These are phyloP conservation scores for Chionographis japonica DNA, from an alignment of 106 monocot genomes.

Conservation along the genomic window DNA sequence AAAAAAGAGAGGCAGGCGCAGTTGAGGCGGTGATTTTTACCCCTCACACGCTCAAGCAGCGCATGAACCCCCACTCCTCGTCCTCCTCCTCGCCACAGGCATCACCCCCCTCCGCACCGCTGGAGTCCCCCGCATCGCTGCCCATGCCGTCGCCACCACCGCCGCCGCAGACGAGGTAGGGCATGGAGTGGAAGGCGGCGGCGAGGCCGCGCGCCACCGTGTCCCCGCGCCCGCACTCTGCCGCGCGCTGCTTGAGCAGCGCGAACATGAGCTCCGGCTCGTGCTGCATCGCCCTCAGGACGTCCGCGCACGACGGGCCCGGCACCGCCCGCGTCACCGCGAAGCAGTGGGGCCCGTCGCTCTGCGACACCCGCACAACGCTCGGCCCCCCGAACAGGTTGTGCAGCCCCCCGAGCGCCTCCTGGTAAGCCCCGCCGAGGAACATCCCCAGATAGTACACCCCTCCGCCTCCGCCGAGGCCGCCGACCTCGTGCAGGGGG, in stretches of 20 bases:
- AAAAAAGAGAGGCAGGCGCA: no score
- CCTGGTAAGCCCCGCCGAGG: conserved; percentile 97
- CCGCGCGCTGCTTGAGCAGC: conserved; percentile 60
- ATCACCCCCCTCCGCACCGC: background rate
- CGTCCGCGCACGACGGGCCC: conserved; percentile 78
- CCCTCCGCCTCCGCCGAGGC: conserved; percentile 8
- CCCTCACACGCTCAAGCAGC: conserved; percentile 47
- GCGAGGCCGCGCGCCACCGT: conserved; percentile 11
- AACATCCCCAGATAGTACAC: conserved; percentile 97
- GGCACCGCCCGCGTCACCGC: conserved; percentile 71
- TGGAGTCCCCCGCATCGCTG: conserved; percentile 9
- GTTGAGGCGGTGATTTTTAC: no score
- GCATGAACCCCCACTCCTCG: conserved; percentile 64
- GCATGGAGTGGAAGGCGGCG: conserved; percentile 78
- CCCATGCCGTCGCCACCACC: background rate
- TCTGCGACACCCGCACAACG: conserved; percentile 81
- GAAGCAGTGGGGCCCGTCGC: conserved; percentile 83
- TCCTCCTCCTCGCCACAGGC: conserved; percentile 28
- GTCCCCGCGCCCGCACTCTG: conserved; percentile 19
- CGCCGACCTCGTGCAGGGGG: conserved; percentile 62
- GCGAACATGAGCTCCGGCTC: conserved; percentile 95
- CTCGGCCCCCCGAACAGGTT: conserved; percentile 96
- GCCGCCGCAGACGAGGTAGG: conserved; percentile 42
- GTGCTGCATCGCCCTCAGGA: conserved; percentile 85
- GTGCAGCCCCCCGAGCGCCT: conserved; percentile 92